These are phyloP conservation scores for Saccharomycopsis hybrid DNA, from an alignment of 1,139 yeast genomes.

Conservation along the genomic window DNA sequence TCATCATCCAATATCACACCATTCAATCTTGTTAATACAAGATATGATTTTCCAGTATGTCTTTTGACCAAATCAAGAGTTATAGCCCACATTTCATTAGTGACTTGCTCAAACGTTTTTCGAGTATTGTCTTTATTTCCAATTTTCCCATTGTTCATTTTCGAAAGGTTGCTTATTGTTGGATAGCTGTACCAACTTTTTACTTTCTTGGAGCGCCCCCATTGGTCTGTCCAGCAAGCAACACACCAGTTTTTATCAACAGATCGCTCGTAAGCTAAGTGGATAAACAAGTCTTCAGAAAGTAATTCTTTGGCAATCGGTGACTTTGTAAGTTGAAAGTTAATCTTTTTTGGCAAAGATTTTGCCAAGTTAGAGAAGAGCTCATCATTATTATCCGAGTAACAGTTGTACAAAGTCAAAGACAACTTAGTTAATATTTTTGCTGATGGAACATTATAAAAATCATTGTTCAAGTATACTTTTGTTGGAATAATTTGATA, in stretches of 20 bases:
- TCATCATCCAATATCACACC: slow-evolving; percentile 78
- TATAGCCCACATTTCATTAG: slow-evolving; percentile 52
- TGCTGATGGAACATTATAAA: slow-evolving; percentile 44
- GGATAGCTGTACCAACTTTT: slow-evolving; percentile 61
- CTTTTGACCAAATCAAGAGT: slow-evolving; percentile 37
- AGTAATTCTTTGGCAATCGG: slow-evolving; percentile 32
- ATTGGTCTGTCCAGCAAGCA: slow-evolving; percentile 87
- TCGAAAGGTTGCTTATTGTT: slow-evolving; percentile 7
- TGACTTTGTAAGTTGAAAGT: slow-evolving; percentile 44
- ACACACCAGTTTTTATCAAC: slow-evolving; percentile 77
- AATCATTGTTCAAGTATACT: slow-evolving; percentile 40
- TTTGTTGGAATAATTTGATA: slow-evolving; percentile 54
- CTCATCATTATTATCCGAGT: slow-evolving; percentile 33
- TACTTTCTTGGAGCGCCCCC: slow-evolving; percentile 56
- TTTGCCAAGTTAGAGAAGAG: slow-evolving; percentile 30
- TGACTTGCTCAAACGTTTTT: slow-evolving; percentile 42
- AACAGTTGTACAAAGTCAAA: slow-evolving; percentile 56
- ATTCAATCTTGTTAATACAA: slow-evolving; percentile 62
- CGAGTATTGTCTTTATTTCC: slow-evolving; percentile 22
- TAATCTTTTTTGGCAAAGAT: slow-evolving; percentile 33
- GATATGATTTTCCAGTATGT: slow-evolving; percentile 49
- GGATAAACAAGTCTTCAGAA: slow-evolving; percentile 71
- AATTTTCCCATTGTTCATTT: slow-evolving; percentile 16
- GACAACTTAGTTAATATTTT: slow-evolving; percentile 45
- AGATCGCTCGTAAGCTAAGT: slow-evolving; percentile 79